Evolutionary conservation across 192 early-diverging fungal genomes (phyloP), one percentile per base, ranked within the genome.

Genomic region (Jimgerdemannia lactiflua): DNA sequence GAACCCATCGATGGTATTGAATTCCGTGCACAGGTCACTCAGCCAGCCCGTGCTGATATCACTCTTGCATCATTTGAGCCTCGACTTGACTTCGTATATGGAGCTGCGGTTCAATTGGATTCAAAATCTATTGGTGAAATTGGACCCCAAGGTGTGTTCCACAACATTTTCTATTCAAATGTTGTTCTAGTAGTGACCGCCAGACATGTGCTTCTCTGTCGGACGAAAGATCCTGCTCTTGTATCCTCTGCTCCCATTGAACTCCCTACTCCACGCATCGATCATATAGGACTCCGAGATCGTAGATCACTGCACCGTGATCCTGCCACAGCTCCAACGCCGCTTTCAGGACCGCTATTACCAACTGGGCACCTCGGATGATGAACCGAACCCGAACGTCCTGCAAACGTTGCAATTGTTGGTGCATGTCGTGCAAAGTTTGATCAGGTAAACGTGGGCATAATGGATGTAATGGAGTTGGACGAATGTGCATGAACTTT

Each of bases 41-140:
- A 82, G 79, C 41, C 85, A 86, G 70, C 82, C 82, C 19, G 85
- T 86, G 4, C 67, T 86, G 11, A 64, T 86, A 43, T 83, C 85
- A 1, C 70, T 86, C 41, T 68, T 83, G 18, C 85, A 84, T 54
- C 78, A 86, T 39, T 74, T 86, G 8, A 76, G 82, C 6, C 75
- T 80, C 11, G 80, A 79, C 18, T 19, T 76, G 42, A 64, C 64
- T 44, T 66, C 70, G 43, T 68, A 64, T 19, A 20, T 44, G 14
- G 74, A 75, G 39, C 54, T 76, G 43, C 71, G 71, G 42, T 42
- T 71, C 10, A 29, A 43, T 18, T 75, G 78, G 78, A 49, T 75
- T 29, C 70, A 71, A 59, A 74, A 76, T 11, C 70, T 74, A 20
- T 9, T 77, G 10, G 39, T 69, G 18, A 73, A 83, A 39, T 59